A percentile compares a stretch with the other conserved stretches of the same genome.
Conservation (phyloP, 2,329 filamentous ascomycete genomes). For the Apiospora kogelbergensis region DNA sequence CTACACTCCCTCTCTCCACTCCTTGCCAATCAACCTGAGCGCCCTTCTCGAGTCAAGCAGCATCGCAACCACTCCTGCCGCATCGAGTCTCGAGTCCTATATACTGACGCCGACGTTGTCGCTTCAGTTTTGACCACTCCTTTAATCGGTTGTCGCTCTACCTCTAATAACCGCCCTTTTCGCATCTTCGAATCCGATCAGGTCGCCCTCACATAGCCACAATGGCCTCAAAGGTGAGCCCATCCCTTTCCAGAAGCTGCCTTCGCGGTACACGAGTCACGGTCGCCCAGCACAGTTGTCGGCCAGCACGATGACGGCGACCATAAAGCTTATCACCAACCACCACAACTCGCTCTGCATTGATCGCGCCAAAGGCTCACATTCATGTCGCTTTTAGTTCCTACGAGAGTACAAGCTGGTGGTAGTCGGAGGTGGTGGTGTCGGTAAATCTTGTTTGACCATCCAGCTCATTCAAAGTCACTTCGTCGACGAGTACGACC, state of each 20-base stretch:
- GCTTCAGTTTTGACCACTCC: not conserved
- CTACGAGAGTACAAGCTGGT: slow-evolving; percentile 93
- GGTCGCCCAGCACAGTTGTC: not conserved
- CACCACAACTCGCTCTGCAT: not conserved
- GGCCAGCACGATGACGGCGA: not conserved
- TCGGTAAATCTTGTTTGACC: slow-evolving; percentile 98
- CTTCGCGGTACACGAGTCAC: not conserved
- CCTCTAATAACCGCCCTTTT: not conserved
- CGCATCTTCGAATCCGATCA: not conserved
- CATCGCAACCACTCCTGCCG: not conserved
- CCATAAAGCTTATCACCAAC: not conserved
- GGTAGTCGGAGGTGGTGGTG: slow-evolving; percentile 95
- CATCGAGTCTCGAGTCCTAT: not conserved
- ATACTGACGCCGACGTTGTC: not conserved
- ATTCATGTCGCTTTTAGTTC: slow-evolving; percentile 52
- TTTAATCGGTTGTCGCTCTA: not conserved
- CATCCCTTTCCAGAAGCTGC: not conserved
- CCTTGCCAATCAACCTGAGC: not conserved
- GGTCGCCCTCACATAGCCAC: not conserved
- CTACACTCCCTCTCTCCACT: not conserved
- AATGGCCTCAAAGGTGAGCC: slow-evolving; percentile 9
- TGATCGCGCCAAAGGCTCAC: not conserved
- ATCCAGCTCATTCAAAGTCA: slow-evolving; percentile 96
- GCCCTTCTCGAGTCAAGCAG: not conserved
- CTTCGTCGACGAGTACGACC: slow-evolving; percentile 99